phyloP scores from a whole-genome alignment of 2,329 filamentous ascomycete genomes.

The Beauveria sp. region DNA sequence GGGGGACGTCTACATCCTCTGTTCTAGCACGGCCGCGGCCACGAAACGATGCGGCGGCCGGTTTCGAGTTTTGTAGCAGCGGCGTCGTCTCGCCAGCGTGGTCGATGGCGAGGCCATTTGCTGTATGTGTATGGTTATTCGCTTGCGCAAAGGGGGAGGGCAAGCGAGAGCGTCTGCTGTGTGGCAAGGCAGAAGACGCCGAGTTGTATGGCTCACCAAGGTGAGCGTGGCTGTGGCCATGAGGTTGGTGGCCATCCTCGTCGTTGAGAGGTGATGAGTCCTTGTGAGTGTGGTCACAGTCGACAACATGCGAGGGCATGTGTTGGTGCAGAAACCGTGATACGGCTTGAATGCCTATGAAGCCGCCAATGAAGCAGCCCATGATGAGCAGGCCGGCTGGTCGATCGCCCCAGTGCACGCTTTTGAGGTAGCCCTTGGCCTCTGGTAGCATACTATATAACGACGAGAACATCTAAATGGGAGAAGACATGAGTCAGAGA shows the following conservation, averaged over 20 bases:
- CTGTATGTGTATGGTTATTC: conserved; percentile 15
- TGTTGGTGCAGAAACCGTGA: conserved; percentile 66
- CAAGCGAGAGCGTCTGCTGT: conserved; percentile 21
- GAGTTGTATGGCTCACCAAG: neutral
- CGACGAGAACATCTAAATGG: conserved; percentile 72
- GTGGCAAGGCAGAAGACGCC: neutral
- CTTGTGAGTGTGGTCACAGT: conserved; percentile 68
- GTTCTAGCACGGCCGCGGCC: conserved; percentile 18
- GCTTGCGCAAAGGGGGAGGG: conserved; percentile 17
- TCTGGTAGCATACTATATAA: conserved; percentile 91
- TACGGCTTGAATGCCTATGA: conserved; percentile 66
- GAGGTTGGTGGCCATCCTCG: neutral
- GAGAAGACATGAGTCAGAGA: neutral
- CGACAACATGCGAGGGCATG: conserved; percentile 72
- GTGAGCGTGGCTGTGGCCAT: neutral
- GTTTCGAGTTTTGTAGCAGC: conserved; percentile 30
- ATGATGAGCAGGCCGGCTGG: conserved; percentile 63
- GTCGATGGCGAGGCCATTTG: conserved; percentile 15
- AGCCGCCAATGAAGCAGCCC: conserved; percentile 61
- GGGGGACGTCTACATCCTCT: conserved; percentile 23
- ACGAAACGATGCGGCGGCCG: conserved; percentile 17
- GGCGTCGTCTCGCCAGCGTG: conserved; percentile 39
- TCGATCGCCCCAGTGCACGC: conserved; percentile 59
- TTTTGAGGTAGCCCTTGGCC: conserved; percentile 67
- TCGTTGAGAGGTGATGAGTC: conserved; percentile 34